Percentiles rank a stretch among this genome's conserved stretches.
Evolutionary conservation across 164 flowering plant genomes (phyloP).

Genomic region (Sextonia rubra): DNA sequence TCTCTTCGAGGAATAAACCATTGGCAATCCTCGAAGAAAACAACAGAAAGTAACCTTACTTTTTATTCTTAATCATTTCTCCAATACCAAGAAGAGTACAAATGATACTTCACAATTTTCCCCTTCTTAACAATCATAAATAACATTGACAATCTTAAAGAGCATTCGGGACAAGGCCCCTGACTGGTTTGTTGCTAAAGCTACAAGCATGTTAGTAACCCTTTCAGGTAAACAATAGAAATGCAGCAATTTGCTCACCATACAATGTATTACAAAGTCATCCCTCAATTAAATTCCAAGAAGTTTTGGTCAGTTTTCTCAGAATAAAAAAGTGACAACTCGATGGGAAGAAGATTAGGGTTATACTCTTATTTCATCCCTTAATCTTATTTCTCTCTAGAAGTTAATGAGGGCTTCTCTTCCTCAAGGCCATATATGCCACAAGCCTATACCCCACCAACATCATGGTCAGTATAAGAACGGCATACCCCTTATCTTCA

Average conservation of each 20-base stretch:
- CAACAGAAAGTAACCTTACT: background rate
- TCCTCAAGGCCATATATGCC: conserved; percentile 72
- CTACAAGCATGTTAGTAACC: background rate
- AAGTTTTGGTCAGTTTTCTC: background rate
- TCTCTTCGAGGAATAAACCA: too few relatives aligned
- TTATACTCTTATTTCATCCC: background rate
- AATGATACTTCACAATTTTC: background rate
- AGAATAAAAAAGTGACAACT: background rate
- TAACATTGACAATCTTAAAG: background rate
- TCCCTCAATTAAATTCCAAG: conserved; percentile 1
- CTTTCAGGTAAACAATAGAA: background rate
- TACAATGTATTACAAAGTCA: background rate
- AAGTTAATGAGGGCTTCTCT: conserved; percentile 36
- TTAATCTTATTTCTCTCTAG: background rate
- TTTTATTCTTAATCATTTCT: too few relatives aligned
- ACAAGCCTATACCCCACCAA: conserved; percentile 70
- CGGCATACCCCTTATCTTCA: conserved; percentile 39
- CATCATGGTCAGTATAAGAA: conserved; percentile 65
- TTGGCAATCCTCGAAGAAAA: too few relatives aligned
- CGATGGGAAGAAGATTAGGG: background rate
- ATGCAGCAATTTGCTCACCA: background rate
- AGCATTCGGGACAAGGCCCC: background rate
- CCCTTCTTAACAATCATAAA: background rate
- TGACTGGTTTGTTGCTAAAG: background rate
- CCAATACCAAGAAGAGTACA: background rate